Evolutionary conservation across 2,329 filamentous ascomycete species (phyloP).

Genomic region (Chaetomium olivaceum): DNA sequence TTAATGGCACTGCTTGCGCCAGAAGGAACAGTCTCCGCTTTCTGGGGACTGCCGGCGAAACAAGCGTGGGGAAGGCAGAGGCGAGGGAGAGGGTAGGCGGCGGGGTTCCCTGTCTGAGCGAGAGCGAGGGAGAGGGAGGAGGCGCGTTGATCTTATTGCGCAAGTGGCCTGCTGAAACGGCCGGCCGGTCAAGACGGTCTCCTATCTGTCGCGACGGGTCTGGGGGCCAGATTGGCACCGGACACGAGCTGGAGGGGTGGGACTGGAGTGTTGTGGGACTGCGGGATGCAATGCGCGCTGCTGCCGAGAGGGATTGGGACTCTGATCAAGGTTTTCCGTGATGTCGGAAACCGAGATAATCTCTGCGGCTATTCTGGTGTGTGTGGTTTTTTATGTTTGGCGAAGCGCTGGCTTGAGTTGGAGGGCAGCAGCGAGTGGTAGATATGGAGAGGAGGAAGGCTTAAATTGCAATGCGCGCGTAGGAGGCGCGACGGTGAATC

Average conservation of each 20-base stretch:
- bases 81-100: constrained; percentile 18
- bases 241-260: neutral
- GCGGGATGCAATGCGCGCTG: constrained; percentile 1
- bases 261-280: neutral
- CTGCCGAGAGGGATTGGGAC: neutral
- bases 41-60: constrained; percentile 16
- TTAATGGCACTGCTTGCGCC: constrained; percentile 18
- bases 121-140: constrained; percentile 7
- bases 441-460: neutral
- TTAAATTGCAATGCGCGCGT: constrained; percentile 2
- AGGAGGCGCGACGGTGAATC: neutral
- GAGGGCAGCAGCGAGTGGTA: constrained; percentile 17
- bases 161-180: constrained; percentile 28
- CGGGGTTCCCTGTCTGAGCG: constrained; percentile 8
- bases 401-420: constrained; percentile 20
- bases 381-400: constrained; percentile 4
- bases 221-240: neutral
- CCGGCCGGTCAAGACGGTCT: constrained; percentile 27
- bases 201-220: constrained; percentile 23
- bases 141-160: constrained; percentile 34
- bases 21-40: constrained; percentile 8
- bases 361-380: neutral
- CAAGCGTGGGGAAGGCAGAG: constrained; percentile 19
- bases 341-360: neutral
- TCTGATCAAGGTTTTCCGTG: neutral